A percentile compares a stretch with the other conserved stretches of the same genome.
Evolutionary conservation across 345 rosid species (phyloP).

Genomic region (Citropsis articulata): DNA sequence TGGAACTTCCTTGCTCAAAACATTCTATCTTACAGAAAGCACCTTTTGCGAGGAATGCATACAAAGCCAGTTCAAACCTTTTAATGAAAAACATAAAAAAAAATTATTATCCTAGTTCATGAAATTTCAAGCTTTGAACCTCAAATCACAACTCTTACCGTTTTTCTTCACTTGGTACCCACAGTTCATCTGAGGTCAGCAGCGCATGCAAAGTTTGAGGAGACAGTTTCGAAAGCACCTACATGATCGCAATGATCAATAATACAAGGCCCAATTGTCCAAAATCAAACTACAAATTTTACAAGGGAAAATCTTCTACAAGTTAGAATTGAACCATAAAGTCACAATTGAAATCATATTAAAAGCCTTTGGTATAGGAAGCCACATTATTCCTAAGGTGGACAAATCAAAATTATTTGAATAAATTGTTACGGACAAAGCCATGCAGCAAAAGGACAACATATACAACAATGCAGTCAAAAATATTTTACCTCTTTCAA

Average conservation of each 20-base stretch:
- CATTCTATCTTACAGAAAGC: conserved; percentile 51
- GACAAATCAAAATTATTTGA: not conserved
- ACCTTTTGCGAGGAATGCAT: conserved; percentile 69
- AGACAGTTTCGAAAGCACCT: conserved; percentile 94
- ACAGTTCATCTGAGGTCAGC: conserved; percentile 90
- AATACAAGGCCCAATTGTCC: conserved; percentile 12
- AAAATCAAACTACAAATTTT: conserved; percentile 2
- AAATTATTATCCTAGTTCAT: conserved; percentile 13
- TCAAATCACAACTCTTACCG: conserved; percentile 49
- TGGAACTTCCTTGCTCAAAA: conserved; percentile 49
- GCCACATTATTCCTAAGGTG: not conserved
- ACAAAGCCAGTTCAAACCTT: conserved; percentile 90
- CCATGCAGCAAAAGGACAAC: not conserved
- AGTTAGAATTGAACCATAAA: not conserved
- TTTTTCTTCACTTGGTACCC: conserved; percentile 93
- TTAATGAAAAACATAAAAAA: conserved; percentile 23
- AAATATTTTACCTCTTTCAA: conserved; percentile 64
- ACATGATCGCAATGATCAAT: conserved; percentile 20
- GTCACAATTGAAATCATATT: not conserved
- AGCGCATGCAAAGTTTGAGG: conserved; percentile 87
- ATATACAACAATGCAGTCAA: not conserved
- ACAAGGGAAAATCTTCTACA: not conserved
- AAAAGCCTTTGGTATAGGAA: not conserved
- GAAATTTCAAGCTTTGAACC: conserved; percentile 10
- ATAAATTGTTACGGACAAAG: not conserved